phyloP scores from a whole-genome alignment of 768 basidiomycete species.

The Punctularia strigosozonata region DNA sequence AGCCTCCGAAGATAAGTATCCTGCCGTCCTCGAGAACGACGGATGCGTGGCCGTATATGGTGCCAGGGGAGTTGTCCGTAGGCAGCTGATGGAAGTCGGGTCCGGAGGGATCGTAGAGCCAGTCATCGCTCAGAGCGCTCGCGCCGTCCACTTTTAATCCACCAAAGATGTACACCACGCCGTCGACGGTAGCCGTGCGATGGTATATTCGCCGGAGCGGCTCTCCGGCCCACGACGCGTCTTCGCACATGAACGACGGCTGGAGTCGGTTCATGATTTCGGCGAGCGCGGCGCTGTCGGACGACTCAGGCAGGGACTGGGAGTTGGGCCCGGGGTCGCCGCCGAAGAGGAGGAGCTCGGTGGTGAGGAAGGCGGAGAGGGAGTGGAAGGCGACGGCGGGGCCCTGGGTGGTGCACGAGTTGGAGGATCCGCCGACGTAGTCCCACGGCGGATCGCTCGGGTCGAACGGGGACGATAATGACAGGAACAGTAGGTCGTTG shows the following conservation, averaged over 20 bases:
- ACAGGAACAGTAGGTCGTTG: conserved; percentile 60
- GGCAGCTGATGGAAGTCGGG: conserved; percentile 47
- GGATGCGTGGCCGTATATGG: conserved; percentile 61
- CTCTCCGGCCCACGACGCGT: conserved; percentile 45
- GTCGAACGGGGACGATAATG: conserved; percentile 48
- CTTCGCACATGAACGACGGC: conserved; percentile 37
- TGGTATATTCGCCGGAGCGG: conserved; percentile 75
- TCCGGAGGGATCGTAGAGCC: conserved; percentile 39
- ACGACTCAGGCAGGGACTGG: conserved; percentile 29
- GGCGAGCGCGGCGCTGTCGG: conserved; percentile 57
- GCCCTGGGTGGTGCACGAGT: conserved; percentile 32
- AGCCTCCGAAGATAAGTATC: conserved; percentile 70
- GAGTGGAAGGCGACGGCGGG: conserved; percentile 75
- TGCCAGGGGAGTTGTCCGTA: conserved; percentile 45
- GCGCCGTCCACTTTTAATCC: conserved; percentile 81
- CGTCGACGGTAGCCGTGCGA: conserved; percentile 38
- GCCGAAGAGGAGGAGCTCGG: conserved; percentile 56
- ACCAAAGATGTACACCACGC: conserved; percentile 60
- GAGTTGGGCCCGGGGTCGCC: conserved; percentile 60
- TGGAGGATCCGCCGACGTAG: conserved; percentile 35
- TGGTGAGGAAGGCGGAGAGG: conserved; percentile 49
- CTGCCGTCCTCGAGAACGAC: conserved; percentile 58
- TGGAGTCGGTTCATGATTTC: conserved; percentile 24
- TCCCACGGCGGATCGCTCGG: conserved; percentile 59
- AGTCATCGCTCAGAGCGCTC: conserved; percentile 49